Conservation (phyloP, 2,329 filamentous ascomycete genomes). For the Penicillium rolfsii region DNA sequence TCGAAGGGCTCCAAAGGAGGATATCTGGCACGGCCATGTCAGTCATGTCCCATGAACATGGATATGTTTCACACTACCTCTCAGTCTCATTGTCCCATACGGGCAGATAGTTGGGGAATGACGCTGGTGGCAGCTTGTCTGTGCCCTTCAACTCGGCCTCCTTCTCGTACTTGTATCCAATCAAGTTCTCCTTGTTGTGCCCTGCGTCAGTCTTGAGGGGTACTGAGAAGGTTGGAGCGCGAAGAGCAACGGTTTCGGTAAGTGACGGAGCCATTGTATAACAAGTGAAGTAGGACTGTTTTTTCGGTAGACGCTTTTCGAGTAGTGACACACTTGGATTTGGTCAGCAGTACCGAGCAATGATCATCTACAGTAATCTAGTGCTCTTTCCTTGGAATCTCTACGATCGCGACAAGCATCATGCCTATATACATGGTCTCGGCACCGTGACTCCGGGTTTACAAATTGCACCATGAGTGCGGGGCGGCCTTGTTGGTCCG, state of each 20-base stretch:
- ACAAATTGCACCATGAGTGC: conserved; percentile 23
- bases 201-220: conserved; percentile 37
- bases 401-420: neutral
- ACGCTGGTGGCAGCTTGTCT: conserved; percentile 57
- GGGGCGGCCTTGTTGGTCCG: conserved; percentile 13
- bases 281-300: neutral
- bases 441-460: conserved; percentile 10
- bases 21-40: conserved; percentile 43
- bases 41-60: neutral
- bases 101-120: conserved; percentile 74
- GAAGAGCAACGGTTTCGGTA: conserved; percentile 36
- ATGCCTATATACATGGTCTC: conserved; percentile 17
- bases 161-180: conserved; percentile 46
- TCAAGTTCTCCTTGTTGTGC: conserved; percentile 43
- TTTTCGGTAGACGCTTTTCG: neutral
- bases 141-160: conserved; percentile 59
- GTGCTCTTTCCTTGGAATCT: too few species aligned
- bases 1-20: conserved; percentile 69
- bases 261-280: conserved; percentile 41
- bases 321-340: neutral
- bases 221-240: conserved; percentile 27
- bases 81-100: conserved; percentile 65
- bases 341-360: too few species aligned
- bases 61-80: conserved; percentile 28
- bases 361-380: neutral